phyloP scores from a whole-genome alignment of 2,329 filamentous ascomycete genomes.

The Tricladium varicosporioides region DNA sequence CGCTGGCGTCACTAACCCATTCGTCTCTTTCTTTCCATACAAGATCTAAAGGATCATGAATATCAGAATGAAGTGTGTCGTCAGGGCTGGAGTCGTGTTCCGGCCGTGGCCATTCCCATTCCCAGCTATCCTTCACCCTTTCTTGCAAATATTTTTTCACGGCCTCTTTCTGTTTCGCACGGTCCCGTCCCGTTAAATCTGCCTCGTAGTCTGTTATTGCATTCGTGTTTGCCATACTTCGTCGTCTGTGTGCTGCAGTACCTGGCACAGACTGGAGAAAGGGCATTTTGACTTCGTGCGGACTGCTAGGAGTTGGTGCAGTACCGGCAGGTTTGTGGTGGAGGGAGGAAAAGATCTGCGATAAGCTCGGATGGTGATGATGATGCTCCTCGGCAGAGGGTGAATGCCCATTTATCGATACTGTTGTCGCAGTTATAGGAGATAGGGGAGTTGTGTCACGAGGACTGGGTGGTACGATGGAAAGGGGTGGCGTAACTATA shows the following conservation, averaged over 20 bases:
- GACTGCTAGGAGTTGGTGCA: not conserved
- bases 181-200: slow-evolving; percentile 61
- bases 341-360: slow-evolving; percentile 4
- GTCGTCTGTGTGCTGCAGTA: slow-evolving; percentile 21
- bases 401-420: slow-evolving; percentile 2
- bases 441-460: slow-evolving; percentile 13
- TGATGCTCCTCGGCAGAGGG: slow-evolving; percentile 1
- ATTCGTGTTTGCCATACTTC: slow-evolving; percentile 31
- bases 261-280: slow-evolving; percentile 18
- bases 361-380: slow-evolving; percentile 6
- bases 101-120: slow-evolving; percentile 53
- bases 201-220: slow-evolving; percentile 50
- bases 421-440: not conserved
- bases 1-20: slow-evolving; percentile 32
- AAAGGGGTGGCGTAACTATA: slow-evolving; percentile 15
- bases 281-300: slow-evolving; percentile 26
- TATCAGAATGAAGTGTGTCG: slow-evolving; percentile 2
- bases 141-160: slow-evolving; percentile 54
- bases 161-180: slow-evolving; percentile 60
- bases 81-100: slow-evolving; percentile 7
- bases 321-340: slow-evolving; percentile 9
- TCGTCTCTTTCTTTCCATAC: slow-evolving; percentile 35
- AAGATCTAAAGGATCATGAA: slow-evolving; percentile 1
- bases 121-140: slow-evolving; percentile 59
- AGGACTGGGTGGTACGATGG: slow-evolving; percentile 16